These are phyloP conservation scores for Blastobotrys parvus DNA, from an alignment of 805 yeast species.

Conservation along the genomic window DNA sequence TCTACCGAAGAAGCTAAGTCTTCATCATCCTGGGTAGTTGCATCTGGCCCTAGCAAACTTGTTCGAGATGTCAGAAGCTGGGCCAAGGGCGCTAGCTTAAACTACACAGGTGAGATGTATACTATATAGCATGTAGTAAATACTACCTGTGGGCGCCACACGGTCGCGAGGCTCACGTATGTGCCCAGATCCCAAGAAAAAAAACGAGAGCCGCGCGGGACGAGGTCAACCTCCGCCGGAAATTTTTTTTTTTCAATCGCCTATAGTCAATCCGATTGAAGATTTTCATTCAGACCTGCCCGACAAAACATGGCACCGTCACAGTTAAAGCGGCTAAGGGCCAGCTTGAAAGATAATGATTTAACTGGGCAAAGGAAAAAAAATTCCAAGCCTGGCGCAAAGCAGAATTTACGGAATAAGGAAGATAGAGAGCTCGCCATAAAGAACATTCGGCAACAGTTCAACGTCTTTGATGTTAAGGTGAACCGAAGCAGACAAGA, in stretches of 20 bases:
- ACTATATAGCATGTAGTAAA: slow-evolving; percentile 10
- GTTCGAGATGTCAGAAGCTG: slow-evolving; percentile 67
- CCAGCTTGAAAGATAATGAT: slow-evolving; percentile 66
- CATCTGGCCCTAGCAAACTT: slow-evolving; percentile 74
- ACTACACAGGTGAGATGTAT: slow-evolving; percentile 18
- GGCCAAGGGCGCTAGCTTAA: slow-evolving; percentile 60
- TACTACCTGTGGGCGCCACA: too few relatives aligned
- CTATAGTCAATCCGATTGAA: too few relatives aligned
- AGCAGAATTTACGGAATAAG: slow-evolving; percentile 14
- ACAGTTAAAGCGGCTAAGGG: slow-evolving; percentile 76
- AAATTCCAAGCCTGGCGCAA: slow-evolving; percentile 39
- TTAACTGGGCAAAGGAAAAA: slow-evolving; percentile 76
- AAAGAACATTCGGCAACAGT: slow-evolving; percentile 62
- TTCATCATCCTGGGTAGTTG: slow-evolving; percentile 57
- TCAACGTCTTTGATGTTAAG: slow-evolving; percentile 84
- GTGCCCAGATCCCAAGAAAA: too few relatives aligned
- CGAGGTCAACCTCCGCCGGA: too few relatives aligned
- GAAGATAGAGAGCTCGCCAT: slow-evolving; percentile 56
- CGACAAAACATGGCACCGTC: slow-evolving; percentile 37
- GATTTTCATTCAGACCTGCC: too few relatives aligned
- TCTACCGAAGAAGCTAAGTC: slow-evolving; percentile 23
- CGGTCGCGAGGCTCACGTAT: too few relatives aligned
- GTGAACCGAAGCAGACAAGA: slow-evolving; percentile 54
- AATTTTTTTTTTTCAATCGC: too few relatives aligned
- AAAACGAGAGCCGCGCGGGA: too few relatives aligned